Percentiles rank a stretch among this genome's conserved stretches.
These are phyloP conservation scores for Tetrahymena elliotti DNA, from an alignment of 73 alveolate genomes.

Conservation along the genomic window DNA sequence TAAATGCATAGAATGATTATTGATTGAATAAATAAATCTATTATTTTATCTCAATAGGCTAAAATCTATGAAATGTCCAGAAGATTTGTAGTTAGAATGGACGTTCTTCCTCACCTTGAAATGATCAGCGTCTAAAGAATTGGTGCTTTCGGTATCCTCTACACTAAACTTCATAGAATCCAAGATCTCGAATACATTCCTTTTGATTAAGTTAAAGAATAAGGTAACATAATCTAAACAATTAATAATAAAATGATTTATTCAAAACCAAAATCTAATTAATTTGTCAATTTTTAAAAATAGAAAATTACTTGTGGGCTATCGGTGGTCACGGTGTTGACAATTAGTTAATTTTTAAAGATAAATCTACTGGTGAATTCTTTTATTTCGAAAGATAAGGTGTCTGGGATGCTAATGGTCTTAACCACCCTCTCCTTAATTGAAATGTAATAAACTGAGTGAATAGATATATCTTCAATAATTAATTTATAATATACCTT, in stretches of 20 bases:
- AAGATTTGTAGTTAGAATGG: constrained; percentile 41
- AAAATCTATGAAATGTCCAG: constrained; percentile 35
- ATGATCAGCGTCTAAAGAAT: constrained; percentile 16
- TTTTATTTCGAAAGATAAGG: constrained; percentile 31
- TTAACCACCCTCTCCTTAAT: constrained; percentile 33
- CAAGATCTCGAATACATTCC: constrained; percentile 25
- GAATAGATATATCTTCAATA: neutral
- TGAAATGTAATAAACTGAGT: constrained; percentile 2
- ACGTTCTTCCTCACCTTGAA: constrained; percentile 32
- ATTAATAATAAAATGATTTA: neutral
- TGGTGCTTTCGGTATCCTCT: constrained; percentile 30
- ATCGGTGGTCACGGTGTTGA: constrained; percentile 14
- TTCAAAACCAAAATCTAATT: no score
- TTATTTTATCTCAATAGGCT: constrained; percentile 19
- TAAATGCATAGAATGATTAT: neutral
- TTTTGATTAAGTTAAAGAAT: constrained; percentile 1
- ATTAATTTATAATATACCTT: neutral
- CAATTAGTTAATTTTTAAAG: constrained; percentile 16
- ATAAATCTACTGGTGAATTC: constrained; percentile 32
- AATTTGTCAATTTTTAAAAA: neutral
- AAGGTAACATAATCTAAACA: constrained; percentile 15
- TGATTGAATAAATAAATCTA: neutral
- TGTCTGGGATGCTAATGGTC: constrained; percentile 37
- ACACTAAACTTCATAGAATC: constrained; percentile 11
- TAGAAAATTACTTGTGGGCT: constrained; percentile 44